These are phyloP conservation scores for Salix brachista DNA, from an alignment of 345 rosid genomes.

Conservation along the genomic window DNA sequence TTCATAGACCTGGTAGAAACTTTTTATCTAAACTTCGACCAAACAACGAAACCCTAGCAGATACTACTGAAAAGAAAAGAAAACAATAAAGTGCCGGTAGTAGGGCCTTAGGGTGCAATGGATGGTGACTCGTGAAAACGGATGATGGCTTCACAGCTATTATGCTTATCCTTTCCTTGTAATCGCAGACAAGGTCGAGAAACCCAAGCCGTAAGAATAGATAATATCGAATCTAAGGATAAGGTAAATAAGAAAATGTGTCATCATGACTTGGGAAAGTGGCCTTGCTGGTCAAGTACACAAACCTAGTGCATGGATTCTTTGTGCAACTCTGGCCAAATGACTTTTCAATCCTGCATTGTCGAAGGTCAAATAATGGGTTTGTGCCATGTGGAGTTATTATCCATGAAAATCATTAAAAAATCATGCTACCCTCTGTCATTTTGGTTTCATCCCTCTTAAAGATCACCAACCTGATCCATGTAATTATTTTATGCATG, in stretches of 20 bases:
- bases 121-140: constrained; percentile 1
- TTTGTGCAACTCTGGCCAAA: constrained; percentile 1
- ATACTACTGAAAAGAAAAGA: neutral
- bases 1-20: no score
- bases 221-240: constrained; percentile 28
- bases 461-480: neutral
- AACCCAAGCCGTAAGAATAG: constrained; percentile 18
- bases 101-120: neutral
- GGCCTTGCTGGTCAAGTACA: neutral
- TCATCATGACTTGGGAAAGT: constrained; percentile 9
- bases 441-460: neutral
- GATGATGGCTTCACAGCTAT: neutral
- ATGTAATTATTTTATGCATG: neutral
- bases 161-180: constrained; percentile 16
- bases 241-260: constrained; percentile 14
- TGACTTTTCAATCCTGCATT: neutral
- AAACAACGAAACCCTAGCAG: no score
- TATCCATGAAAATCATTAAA: neutral
- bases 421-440: neutral
- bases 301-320: neutral
- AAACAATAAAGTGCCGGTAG: neutral
- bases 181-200: neutral
- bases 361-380: neutral
- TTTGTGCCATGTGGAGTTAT: neutral
- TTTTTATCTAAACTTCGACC: no score